Base-by-base conservation (phyloP, 2,329 filamentous ascomycete genomes). In the Fusarium verticillioides region DNA sequence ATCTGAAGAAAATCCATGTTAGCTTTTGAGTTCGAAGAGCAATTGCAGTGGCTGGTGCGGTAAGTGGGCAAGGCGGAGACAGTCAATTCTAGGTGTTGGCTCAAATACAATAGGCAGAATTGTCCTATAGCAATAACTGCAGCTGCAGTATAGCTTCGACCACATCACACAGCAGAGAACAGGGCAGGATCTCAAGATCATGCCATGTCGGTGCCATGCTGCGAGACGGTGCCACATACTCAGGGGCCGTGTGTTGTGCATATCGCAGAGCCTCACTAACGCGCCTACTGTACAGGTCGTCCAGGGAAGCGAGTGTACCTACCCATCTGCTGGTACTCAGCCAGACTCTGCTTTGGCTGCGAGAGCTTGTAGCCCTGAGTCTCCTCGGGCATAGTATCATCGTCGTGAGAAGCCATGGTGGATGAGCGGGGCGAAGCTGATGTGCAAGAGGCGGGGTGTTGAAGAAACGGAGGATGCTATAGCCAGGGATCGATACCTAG, bases 331-430 rank as follows among this genome's bases (percentile, higher is more conserved):
- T 96, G 89, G 85, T 98, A 98, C 84, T 98, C 94, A 74, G 96
- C 94, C 81, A 99, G 89, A 78, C 94, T 97, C 90, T 98, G 97
- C 92, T 98, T 98, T 72, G 89, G 89, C 90, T 98, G 94, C 77
- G 94, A 95, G 81, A 98, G 93, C 91, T 97, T 98, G 92, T 98
- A 98, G 82, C 96, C 96, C 85, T 95, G 92, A 76, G 95, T 98
- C 86, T 92, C 89, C 86, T 96, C 93, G 74, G 94, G 92, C 83
- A 93, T 87, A 77, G 96, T 90, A 80, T 98, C 96, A 71, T 97
- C 94, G 75, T 92, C 87, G 80, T 89, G 86, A 78, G 90, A 88
- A 76, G 91, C 87, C 92, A 94, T 94, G 78, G 78, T 87, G 83
- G 77, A 57, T 61, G 54, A 67, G 61, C 71, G 70, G 52, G 61